phyloP scores from a whole-genome alignment of 495 filamentous ascomycete species.

The Chaetomium tenue region DNA sequence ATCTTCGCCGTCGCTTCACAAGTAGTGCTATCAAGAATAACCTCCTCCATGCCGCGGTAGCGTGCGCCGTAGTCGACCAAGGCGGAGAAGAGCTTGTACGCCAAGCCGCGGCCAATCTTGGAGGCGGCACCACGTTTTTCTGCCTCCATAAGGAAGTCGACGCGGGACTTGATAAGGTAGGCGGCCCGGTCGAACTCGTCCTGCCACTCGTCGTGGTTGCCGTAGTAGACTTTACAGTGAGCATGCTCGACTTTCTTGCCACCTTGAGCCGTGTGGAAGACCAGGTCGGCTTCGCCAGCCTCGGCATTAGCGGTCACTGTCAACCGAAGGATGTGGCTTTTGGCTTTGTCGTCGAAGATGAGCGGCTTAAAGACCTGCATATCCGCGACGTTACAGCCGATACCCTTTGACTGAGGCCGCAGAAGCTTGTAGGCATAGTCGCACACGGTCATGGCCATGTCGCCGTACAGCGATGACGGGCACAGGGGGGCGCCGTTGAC shows the following conservation, averaged over 20 bases:
- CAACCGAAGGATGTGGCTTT: constrained; percentile 51
- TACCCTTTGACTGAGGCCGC: constrained; percentile 52
- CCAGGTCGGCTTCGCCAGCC: constrained; percentile 39
- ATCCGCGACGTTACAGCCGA: constrained; percentile 59
- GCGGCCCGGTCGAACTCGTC: constrained; percentile 54
- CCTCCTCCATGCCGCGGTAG: constrained; percentile 73
- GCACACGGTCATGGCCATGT: constrained; percentile 72
- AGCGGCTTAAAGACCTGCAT: constrained; percentile 70
- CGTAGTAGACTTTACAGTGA: constrained; percentile 51
- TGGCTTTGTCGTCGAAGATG: constrained; percentile 57
- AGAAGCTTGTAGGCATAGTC: constrained; percentile 64
- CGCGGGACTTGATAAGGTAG: constrained; percentile 57
- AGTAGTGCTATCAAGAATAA: constrained; percentile 68
- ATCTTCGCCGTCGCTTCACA: constrained; percentile 72
- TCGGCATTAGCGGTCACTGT: constrained; percentile 43
- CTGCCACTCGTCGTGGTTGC: constrained; percentile 47
- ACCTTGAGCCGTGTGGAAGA: constrained; percentile 46
- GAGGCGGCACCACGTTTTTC: constrained; percentile 54
- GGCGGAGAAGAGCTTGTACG: constrained; percentile 72
- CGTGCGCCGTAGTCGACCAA: constrained; percentile 66
- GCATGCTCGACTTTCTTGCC: constrained; percentile 50
- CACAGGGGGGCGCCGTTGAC: constrained; percentile 62
- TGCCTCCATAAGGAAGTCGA: constrained; percentile 51
- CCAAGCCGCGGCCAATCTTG: constrained; percentile 64
- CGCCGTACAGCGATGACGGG: constrained; percentile 65